phyloP scores from a whole-genome alignment of 1,284 basidiomycete genomes.

The Sporisorium graminicola region DNA sequence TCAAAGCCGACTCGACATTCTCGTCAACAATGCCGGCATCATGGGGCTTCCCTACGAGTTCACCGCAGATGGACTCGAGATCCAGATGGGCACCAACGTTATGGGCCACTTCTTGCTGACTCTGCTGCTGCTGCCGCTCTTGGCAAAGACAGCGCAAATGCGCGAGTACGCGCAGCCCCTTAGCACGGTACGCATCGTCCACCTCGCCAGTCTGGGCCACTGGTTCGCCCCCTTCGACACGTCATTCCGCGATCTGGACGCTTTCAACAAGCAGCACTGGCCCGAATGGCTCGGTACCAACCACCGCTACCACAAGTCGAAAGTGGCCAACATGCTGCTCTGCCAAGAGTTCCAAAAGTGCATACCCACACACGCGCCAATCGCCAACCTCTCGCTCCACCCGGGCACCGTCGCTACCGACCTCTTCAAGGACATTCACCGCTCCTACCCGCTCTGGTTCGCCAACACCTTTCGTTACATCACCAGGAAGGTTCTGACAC shows the following conservation, averaged over 20 bases:
- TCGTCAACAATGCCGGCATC: conserved; percentile 1
- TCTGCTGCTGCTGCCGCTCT: background rate
- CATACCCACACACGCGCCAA: background rate
- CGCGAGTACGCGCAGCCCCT: background rate
- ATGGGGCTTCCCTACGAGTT: background rate
- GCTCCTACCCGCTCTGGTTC: background rate
- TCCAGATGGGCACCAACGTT: conserved; percentile 9
- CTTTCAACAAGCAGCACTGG: conserved; percentile 1
- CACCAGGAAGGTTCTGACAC: background rate
- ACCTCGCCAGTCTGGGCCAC: background rate
- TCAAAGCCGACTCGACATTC: background rate
- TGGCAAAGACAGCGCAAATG: background rate
- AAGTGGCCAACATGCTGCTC: conserved; percentile 4
- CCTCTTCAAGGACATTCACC: background rate
- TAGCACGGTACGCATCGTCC: background rate
- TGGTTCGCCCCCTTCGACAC: background rate
- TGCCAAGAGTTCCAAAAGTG: conserved; percentile 7
- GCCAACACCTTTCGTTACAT: background rate
- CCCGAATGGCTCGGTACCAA: background rate
- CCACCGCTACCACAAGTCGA: background rate
- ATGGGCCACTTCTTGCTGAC: conserved; percentile 1
- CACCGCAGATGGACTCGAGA: background rate
- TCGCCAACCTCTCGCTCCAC: conserved; percentile 3
- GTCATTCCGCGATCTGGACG: background rate
- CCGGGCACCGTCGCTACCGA: background rate